Percentiles rank a stretch among this genome's conserved stretches.
Evolutionary conservation across 768 basidiomycete genomes (phyloP).

Genomic region (Thelephora ganbajun): DNA sequence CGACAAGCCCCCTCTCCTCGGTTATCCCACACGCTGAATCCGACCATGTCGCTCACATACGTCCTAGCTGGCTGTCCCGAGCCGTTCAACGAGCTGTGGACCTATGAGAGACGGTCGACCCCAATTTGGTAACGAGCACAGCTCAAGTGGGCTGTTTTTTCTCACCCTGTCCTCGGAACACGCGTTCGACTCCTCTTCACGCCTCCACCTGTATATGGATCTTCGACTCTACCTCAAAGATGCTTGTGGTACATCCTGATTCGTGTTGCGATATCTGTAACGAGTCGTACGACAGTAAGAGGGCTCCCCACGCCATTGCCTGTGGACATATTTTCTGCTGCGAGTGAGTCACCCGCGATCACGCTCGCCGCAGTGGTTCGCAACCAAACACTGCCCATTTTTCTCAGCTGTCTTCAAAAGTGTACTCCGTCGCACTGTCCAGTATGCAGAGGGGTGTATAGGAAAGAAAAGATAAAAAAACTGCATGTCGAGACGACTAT

Average conservation of each 20-base stretch:
- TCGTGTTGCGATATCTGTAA: slow-evolving; percentile 70
- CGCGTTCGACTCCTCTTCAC: slow-evolving; percentile 6
- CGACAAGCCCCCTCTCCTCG: too few species aligned
- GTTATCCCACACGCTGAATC: too few species aligned
- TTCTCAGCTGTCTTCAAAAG: slow-evolving; percentile 39
- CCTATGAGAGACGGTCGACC: not conserved
- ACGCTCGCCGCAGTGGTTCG: not conserved
- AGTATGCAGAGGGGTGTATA: slow-evolving; percentile 49
- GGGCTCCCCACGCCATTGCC: slow-evolving; percentile 47
- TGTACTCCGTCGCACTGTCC: slow-evolving; percentile 43
- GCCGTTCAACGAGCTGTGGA: not conserved
- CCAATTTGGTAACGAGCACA: not conserved
- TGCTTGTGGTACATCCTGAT: slow-evolving; percentile 52
- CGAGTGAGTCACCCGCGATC: slow-evolving; percentile 11
- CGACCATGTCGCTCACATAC: too few species aligned
- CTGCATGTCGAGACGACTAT: slow-evolving; percentile 37
- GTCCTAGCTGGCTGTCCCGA: not conserved
- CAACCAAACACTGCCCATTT: not conserved
- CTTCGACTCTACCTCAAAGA: slow-evolving; percentile 23
- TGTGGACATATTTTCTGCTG: slow-evolving; percentile 67
- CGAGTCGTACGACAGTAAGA: slow-evolving; percentile 40
- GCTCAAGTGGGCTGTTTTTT: not conserved
- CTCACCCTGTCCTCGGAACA: not conserved
- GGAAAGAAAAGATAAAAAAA: slow-evolving; percentile 42
- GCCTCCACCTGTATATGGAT: slow-evolving; percentile 13